Evolutionary conservation across 2,329 filamentous ascomycete species (phyloP).

Genomic region (Cladosporium sp.): DNA sequence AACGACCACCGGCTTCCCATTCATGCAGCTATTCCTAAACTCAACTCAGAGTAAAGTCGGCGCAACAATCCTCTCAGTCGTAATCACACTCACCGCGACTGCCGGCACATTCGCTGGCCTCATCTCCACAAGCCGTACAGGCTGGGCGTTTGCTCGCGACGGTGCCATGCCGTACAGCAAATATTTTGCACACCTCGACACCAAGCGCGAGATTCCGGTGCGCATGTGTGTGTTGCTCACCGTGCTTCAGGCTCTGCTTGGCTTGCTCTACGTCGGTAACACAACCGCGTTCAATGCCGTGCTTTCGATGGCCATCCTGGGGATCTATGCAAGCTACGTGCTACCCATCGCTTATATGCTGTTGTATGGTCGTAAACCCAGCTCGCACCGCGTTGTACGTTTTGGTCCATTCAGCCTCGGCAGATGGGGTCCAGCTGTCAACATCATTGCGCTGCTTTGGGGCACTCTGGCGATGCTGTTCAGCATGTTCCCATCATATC

Average conservation of each 20-base stretch:
- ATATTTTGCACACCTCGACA: slow-evolving; percentile 40
- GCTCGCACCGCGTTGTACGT: not conserved
- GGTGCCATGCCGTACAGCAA: slow-evolving; percentile 22
- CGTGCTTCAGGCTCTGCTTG: slow-evolving; percentile 50
- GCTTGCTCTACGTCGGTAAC: slow-evolving; percentile 51
- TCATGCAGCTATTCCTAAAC: slow-evolving; percentile 39
- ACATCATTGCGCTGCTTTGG: slow-evolving; percentile 48
- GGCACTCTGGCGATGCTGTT: slow-evolving; percentile 48
- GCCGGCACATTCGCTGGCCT: slow-evolving; percentile 40
- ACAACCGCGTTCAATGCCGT: slow-evolving; percentile 52
- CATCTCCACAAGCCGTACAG: slow-evolving; percentile 41
- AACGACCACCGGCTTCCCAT: slow-evolving; percentile 33
- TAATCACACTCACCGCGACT: slow-evolving; percentile 35
- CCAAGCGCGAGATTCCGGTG: slow-evolving; percentile 41
- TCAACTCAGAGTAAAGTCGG: slow-evolving; percentile 35
- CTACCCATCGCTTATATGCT: slow-evolving; percentile 57
- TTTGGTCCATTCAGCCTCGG: slow-evolving; percentile 37
- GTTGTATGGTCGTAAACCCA: slow-evolving; percentile 27
- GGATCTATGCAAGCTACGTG: slow-evolving; percentile 56
- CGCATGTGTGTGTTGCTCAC: slow-evolving; percentile 46
- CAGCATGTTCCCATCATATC: slow-evolving; percentile 47
- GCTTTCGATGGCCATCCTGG: slow-evolving; percentile 57
- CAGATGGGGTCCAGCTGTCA: slow-evolving; percentile 39
- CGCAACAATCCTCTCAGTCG: slow-evolving; percentile 34
- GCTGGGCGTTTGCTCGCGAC: slow-evolving; percentile 33